Conservation (phyloP, 345 rosid genomes). For the Isatis tinctoria region DNA sequence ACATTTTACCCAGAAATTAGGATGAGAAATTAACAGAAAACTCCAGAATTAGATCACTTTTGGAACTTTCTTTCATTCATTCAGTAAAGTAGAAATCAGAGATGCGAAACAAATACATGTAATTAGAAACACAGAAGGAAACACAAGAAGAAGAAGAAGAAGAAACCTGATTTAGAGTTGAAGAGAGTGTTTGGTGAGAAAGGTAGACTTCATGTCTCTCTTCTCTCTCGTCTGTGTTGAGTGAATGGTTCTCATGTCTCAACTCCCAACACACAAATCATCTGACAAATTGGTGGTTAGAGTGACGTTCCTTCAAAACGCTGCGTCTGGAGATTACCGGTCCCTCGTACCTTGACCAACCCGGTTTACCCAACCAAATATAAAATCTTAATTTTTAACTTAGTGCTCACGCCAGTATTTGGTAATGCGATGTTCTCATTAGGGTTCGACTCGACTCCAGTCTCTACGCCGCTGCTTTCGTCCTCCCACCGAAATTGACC, state of each 20-base stretch:
- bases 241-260: not conserved
- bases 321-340: not conserved
- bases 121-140: not conserved
- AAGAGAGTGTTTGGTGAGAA: not conserved
- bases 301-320: not conserved
- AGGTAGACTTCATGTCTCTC: not conserved
- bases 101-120: not conserved
- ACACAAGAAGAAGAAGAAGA: not conserved
- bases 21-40: not conserved
- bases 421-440: not conserved
- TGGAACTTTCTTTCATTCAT: not conserved
- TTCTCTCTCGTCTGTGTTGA: not conserved
- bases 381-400: not conserved
- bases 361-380: conserved; percentile 1
- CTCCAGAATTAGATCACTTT: no score
- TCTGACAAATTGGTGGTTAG: not conserved
- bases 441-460: not conserved
- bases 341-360: not conserved
- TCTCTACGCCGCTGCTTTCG: not conserved
- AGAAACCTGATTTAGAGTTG: conserved; percentile 1
- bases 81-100: not conserved
- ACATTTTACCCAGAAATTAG: not conserved
- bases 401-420: not conserved
- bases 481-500: not conserved
- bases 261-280: not conserved